Percentiles rank a stretch among this genome's conserved stretches.
Evolutionary conservation across 2,329 filamentous ascomycete species (phyloP).

Genomic region (Macrophomina tecta): DNA sequence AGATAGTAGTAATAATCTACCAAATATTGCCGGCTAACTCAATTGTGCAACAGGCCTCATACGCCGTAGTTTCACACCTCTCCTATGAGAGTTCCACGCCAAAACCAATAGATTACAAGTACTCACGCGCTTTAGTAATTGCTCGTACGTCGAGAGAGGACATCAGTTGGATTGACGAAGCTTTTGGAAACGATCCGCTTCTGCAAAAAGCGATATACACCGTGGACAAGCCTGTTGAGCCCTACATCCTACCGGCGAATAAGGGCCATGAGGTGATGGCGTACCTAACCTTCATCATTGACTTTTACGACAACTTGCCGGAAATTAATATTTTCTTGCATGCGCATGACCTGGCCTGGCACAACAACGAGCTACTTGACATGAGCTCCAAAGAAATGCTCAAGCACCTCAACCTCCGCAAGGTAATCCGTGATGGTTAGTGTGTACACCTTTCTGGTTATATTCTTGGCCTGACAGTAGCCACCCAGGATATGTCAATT

Average conservation of each 20-base stretch:
- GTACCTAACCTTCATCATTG: slow-evolving; percentile 36
- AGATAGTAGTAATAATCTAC: background rate
- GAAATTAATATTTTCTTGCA: slow-evolving; percentile 35
- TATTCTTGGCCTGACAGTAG: slow-evolving; percentile 30
- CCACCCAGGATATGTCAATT: slow-evolving; percentile 47
- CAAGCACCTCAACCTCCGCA: slow-evolving; percentile 39
- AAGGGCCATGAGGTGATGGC: slow-evolving; percentile 35
- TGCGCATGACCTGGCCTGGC: slow-evolving; percentile 27
- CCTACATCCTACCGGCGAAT: slow-evolving; percentile 31
- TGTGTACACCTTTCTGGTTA: slow-evolving; percentile 37
- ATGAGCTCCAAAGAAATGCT: slow-evolving; percentile 44
- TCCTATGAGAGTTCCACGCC: slow-evolving; percentile 36
- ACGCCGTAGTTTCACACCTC: slow-evolving; percentile 14
- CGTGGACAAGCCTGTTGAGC: slow-evolving; percentile 29
- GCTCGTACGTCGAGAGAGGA: slow-evolving; percentile 54
- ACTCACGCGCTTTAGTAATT: slow-evolving; percentile 57
- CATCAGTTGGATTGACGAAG: slow-evolving; percentile 54
- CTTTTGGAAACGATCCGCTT: slow-evolving; percentile 45
- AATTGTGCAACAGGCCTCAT: background rate
- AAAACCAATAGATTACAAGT: slow-evolving; percentile 51
- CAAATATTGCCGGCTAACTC: background rate
- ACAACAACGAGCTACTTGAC: slow-evolving; percentile 34
- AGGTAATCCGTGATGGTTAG: slow-evolving; percentile 36
- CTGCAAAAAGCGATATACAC: slow-evolving; percentile 37
- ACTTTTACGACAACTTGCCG: slow-evolving; percentile 35